Evolutionary conservation across 2,329 filamentous ascomycete species (phyloP).

Genomic region (Ceratocystis alfenasii): DNA sequence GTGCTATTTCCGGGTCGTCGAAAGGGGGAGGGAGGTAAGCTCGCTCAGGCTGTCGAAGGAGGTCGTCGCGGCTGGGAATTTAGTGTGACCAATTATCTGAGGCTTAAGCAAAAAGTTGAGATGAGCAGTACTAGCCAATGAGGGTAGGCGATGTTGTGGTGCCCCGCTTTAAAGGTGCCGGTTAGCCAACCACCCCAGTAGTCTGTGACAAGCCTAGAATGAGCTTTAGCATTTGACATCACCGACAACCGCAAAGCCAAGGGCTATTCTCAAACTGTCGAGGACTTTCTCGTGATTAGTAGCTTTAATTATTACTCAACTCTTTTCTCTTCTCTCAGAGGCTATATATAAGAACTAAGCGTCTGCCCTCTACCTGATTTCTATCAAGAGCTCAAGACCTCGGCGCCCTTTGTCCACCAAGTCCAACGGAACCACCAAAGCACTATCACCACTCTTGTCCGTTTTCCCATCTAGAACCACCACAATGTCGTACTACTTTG

Average conservation of each 20-base stretch:
- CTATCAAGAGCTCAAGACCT: background rate
- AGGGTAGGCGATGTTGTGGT: background rate
- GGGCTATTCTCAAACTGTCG: no score
- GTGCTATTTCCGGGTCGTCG: slow-evolving; percentile 19
- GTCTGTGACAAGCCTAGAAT: background rate
- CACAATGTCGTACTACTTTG: slow-evolving; percentile 94
- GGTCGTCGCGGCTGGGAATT: background rate
- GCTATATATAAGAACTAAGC: background rate
- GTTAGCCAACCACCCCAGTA: background rate
- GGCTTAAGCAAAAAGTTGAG: slow-evolving; percentile 14
- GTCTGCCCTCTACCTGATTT: background rate
- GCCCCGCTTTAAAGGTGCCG: slow-evolving; percentile 12
- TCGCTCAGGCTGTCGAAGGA: background rate
- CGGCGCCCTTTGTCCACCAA: background rate
- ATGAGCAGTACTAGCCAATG: slow-evolving; percentile 6
- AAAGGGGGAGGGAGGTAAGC: background rate
- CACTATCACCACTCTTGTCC: background rate
- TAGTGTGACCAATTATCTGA: slow-evolving; percentile 7
- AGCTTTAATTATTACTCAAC: no score
- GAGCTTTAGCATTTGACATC: background rate
- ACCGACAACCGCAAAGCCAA: no score
- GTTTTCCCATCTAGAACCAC: background rate
- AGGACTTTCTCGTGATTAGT: background rate
- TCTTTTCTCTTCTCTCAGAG: background rate
- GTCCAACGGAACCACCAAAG: background rate